Conservation (phyloP, 2,329 filamentous ascomycete species). For the Ophiocordyceps australis region DNA sequence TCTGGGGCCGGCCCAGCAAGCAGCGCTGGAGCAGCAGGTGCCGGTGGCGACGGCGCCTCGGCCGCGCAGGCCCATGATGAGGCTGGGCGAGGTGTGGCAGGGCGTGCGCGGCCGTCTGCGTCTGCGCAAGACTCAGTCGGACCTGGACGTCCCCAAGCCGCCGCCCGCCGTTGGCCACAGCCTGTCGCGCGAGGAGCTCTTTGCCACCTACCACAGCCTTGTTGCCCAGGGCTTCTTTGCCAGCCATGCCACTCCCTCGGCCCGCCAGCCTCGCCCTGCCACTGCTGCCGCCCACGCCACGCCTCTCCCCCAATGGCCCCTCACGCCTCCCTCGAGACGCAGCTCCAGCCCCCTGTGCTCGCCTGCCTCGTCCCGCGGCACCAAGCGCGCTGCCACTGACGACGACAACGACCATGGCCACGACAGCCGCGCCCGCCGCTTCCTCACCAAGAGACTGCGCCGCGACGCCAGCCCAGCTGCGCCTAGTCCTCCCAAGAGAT, state of each 20-base stretch:
- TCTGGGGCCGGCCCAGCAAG: conserved; percentile 23
- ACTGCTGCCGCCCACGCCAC: conserved; percentile 5
- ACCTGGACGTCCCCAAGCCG: conserved; percentile 7
- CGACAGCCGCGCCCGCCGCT: conserved; percentile 5
- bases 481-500: neutral
- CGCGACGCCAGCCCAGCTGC: conserved; percentile 21
- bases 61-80: conserved; percentile 7
- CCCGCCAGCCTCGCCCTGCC: conserved; percentile 21
- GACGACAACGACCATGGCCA: conserved; percentile 5
- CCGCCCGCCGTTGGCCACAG: conserved; percentile 5
- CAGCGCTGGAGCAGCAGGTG: conserved; percentile 11
- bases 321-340: conserved; percentile 6
- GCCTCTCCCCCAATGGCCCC: conserved; percentile 10
- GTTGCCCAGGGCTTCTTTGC: conserved; percentile 40
- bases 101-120: conserved; percentile 15
- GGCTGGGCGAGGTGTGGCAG: conserved; percentile 19
- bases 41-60: neutral
- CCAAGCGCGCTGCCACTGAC: conserved; percentile 25
- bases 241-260: conserved; percentile 37
- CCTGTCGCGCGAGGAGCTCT: conserved; percentile 27
- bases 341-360: conserved; percentile 10
- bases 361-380: conserved; percentile 23
- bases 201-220: conserved; percentile 37
- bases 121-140: conserved; percentile 8
- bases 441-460: conserved; percentile 25